phyloP scores from a whole-genome alignment of 371 early-diverging fungal genomes.

The Lichtheimia ornata region DNA sequence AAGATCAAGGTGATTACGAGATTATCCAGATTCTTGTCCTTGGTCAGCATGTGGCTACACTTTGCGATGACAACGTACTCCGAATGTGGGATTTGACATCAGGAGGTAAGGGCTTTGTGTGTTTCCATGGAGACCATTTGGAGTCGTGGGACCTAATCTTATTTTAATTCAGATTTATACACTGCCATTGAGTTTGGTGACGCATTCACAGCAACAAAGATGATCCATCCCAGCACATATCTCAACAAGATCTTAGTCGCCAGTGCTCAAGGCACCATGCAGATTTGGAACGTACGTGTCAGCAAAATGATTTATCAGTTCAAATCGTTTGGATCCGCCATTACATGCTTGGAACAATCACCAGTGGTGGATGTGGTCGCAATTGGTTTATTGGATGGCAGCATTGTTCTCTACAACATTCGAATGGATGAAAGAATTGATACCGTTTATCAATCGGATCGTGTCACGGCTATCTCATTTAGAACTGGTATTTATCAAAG shows the following conservation, averaged over 20 bases:
- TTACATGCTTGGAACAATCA: conserved; percentile 81
- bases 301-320: conserved; percentile 83
- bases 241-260: conserved; percentile 92
- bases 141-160: neutral
- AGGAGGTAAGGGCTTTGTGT: conserved; percentile 52
- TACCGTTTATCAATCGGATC: conserved; percentile 80
- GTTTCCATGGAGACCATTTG: too few species aligned
- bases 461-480: conserved; percentile 89
- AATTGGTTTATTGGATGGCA: conserved; percentile 87
- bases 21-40: conserved; percentile 64
- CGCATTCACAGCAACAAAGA: conserved; percentile 69
- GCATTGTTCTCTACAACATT: conserved; percentile 83
- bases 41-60: conserved; percentile 72
- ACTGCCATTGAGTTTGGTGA: conserved; percentile 79
- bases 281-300: conserved; percentile 90
- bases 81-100: conserved; percentile 75
- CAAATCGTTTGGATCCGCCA: conserved; percentile 69
- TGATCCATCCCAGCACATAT: conserved; percentile 95
- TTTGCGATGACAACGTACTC: conserved; percentile 79
- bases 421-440: conserved; percentile 73
- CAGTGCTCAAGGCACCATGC: conserved; percentile 84
- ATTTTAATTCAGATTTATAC: conserved; percentile 58
- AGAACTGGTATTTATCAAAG: conserved; percentile 64
- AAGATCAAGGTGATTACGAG: conserved; percentile 28
- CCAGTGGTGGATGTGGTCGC: conserved; percentile 94